These are phyloP conservation scores for Farysia itapuensis DNA, from an alignment of 1,284 basidiomycete genomes.

Conservation along the genomic window DNA sequence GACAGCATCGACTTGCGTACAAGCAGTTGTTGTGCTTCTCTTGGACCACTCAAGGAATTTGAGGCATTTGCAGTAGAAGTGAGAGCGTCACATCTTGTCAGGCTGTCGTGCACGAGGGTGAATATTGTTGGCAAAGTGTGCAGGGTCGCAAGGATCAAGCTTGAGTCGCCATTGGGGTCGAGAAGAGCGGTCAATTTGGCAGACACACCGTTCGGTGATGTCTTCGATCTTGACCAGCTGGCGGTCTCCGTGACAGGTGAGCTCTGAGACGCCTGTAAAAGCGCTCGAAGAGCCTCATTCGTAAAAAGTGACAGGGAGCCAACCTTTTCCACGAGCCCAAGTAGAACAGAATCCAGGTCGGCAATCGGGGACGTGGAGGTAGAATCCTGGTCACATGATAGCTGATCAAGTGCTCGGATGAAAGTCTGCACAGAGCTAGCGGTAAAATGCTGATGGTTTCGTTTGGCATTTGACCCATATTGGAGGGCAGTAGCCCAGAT, in stretches of 20 bases:
- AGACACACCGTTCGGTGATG: not conserved
- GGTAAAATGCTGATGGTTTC: slow-evolving; percentile 39
- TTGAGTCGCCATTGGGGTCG: not conserved
- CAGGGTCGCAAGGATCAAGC: not conserved
- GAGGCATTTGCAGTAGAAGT: slow-evolving; percentile 14
- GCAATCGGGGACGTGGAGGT: too few species aligned
- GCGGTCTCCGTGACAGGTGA: slow-evolving; percentile 1
- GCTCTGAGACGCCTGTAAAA: slow-evolving; percentile 17
- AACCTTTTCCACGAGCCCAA: slow-evolving; percentile 11
- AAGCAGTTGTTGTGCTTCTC: slow-evolving; percentile 18
- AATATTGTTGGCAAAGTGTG: not conserved
- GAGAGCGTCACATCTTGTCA: slow-evolving; percentile 12
- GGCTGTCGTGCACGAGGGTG: too few species aligned
- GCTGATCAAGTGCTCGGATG: too few species aligned
- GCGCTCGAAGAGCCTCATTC: slow-evolving; percentile 14
- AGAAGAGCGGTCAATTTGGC: not conserved
- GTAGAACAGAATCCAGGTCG: too few species aligned
- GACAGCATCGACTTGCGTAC: slow-evolving; percentile 32
- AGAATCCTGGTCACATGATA: too few species aligned
- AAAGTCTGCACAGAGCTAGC: slow-evolving; percentile 10
- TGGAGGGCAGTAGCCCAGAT: slow-evolving; percentile 30
- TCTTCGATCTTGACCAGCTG: slow-evolving; percentile 9
- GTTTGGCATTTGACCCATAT: slow-evolving; percentile 42
- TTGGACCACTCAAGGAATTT: slow-evolving; percentile 8
- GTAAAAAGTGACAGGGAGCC: slow-evolving; percentile 35